These are phyloP conservation scores for Xylaria cubensis DNA, from an alignment of 495 filamentous ascomycete species.

Conservation along the genomic window DNA sequence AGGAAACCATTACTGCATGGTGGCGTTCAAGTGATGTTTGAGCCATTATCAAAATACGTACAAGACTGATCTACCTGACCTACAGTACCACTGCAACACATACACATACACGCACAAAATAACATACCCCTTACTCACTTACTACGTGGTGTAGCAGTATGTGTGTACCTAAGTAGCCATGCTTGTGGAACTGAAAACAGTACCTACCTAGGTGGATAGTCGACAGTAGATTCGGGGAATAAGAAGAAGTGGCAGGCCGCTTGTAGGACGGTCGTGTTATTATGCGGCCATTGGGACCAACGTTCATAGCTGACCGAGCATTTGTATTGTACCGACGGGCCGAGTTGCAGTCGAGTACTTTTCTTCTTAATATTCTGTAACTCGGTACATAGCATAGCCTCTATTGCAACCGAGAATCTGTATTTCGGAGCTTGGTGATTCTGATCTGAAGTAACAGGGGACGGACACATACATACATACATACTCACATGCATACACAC, in stretches of 20 bases:
- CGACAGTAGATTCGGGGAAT: conserved; percentile 13
- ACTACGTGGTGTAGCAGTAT: conserved; percentile 16
- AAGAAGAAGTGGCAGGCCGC: conserved; percentile 1
- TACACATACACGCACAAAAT: not conserved
- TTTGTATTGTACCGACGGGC: conserved; percentile 20
- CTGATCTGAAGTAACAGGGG: conserved; percentile 5
- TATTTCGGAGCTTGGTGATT: conserved; percentile 25
- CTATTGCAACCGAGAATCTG: conserved; percentile 11
- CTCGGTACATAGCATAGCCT: conserved; percentile 14
- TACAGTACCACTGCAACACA: conserved; percentile 10
- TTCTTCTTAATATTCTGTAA: not conserved
- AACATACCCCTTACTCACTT: conserved; percentile 6
- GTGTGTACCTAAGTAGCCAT: not conserved
- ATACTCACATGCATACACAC: conserved; percentile 18
- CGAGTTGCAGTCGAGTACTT: not conserved
- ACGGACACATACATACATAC: conserved; percentile 26
- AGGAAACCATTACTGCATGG: conserved; percentile 17
- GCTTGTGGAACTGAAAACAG: conserved; percentile 7
- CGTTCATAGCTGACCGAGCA: conserved; percentile 3
- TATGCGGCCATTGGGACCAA: conserved; percentile 23
- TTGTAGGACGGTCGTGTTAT: conserved; percentile 8
- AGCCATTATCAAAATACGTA: conserved; percentile 2
- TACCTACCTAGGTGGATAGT: conserved; percentile 6
- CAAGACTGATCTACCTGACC: conserved; percentile 17
- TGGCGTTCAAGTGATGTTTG: not conserved